Percentiles rank a stretch among this genome's conserved stretches.
Conservation (phyloP, 2,329 filamentous ascomycete genomes). For the Boeremia exigua region DNA sequence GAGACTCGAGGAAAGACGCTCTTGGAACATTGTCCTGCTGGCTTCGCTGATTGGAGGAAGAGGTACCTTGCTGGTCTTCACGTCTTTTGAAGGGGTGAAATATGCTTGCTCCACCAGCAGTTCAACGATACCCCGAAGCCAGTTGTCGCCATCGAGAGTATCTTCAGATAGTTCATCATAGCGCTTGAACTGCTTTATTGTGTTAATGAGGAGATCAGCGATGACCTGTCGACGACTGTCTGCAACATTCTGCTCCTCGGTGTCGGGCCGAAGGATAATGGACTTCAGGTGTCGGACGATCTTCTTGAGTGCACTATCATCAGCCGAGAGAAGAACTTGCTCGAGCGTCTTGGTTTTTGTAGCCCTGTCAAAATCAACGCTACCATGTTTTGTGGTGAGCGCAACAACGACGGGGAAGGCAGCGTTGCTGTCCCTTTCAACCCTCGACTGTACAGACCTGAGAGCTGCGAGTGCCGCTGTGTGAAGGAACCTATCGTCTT, state of each 20-base stretch:
- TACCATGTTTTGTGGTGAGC: slow-evolving; percentile 73
- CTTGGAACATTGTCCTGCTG: slow-evolving; percentile 59
- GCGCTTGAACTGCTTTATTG: slow-evolving; percentile 52
- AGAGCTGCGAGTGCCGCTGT: slow-evolving; percentile 77
- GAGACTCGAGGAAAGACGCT: slow-evolving; percentile 62
- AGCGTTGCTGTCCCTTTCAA: slow-evolving; percentile 63
- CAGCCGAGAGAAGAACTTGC: slow-evolving; percentile 68
- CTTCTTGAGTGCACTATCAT: slow-evolving; percentile 53
- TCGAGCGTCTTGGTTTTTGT: slow-evolving; percentile 88
- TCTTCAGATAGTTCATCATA: slow-evolving; percentile 30
- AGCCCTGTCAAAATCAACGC: slow-evolving; percentile 81
- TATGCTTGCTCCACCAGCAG: slow-evolving; percentile 59
- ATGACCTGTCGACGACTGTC: slow-evolving; percentile 56
- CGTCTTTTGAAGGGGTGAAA: slow-evolving; percentile 50
- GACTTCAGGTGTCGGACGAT: slow-evolving; percentile 61
- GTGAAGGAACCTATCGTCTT: slow-evolving; percentile 53
- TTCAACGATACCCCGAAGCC: slow-evolving; percentile 54
- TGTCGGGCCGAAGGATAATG: slow-evolving; percentile 55
- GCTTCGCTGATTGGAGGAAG: slow-evolving; percentile 55
- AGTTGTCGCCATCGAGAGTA: slow-evolving; percentile 46
- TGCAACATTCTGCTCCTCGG: slow-evolving; percentile 53
- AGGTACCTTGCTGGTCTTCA: slow-evolving; percentile 44
- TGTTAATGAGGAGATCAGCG: slow-evolving; percentile 60
- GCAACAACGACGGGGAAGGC: slow-evolving; percentile 67
- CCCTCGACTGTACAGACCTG: slow-evolving; percentile 71